Base-by-base conservation (phyloP, 768 basidiomycete genomes). In the Pisolithus orientalis region DNA sequence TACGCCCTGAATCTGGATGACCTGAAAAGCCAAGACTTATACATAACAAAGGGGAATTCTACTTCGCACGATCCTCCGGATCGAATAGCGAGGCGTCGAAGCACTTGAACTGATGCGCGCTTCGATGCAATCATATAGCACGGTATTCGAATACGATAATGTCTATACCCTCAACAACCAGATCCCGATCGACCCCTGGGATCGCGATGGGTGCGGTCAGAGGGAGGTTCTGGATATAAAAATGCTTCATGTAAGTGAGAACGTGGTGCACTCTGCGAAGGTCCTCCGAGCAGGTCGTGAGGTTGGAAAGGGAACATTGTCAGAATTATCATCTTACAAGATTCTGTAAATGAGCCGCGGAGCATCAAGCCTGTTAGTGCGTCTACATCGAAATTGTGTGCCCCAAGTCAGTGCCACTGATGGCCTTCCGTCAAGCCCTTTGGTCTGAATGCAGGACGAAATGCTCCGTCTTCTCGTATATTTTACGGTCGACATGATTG, bases 91-190 rank as follows among this genome's bases (percentile, higher is more conserved):
- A 21, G 21, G 21, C 21, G 21, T 21, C 2, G 10, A 66, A 43
- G 17, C 17, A 21, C 42, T n/a, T 43, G 17, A n/a, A 43, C 25
- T 6, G 42, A 21, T 25, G 42, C 42, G 17, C 42, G 42, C 42
- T 21, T 43, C 42, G 25, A 25, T 9, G 84, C 86, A 89, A 65
- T 95, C 94, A 71, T 93, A 96, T 25, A 96, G 77, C 6, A 95
- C 93, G 27, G 85, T 86, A 65, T 95, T 93, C 11, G 93, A 85
- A 64, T 92, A 96, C 4, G 93, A 96, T 52, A 92, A 70, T 0
- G 74, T 65, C 24, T 80, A 88, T 14, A 92, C 78, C 52, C 81
- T 76, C 21, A 93, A 75, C 29, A 92, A 78, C 1, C 93, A 93
- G 6, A 91, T 66, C 7, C 88, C 76, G 49, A 97, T 68, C 0